Base-by-base conservation (phyloP, 306 rosid species). In the Parietaria judaica region DNA sequence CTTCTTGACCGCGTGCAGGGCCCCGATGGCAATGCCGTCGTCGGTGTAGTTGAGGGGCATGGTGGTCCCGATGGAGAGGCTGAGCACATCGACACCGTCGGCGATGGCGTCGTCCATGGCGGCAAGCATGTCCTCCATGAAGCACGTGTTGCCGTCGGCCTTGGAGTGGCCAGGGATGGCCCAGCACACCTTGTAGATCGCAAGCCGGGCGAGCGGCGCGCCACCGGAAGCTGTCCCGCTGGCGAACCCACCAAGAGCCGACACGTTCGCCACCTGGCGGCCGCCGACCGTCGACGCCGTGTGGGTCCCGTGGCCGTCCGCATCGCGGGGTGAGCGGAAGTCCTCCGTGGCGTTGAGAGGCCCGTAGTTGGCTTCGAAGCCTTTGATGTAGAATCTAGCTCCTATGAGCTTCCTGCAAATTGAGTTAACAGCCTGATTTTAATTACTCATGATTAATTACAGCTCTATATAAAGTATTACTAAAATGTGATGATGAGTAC, bases 161-260 rank as follows among this genome's bases (percentile, higher is more conserved):
- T 92, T 92, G 8, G 84, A 71, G 3, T 72, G 36, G 5, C 89
- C 86, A 5, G 90, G 88, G 3, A 77, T 36, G 3, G 99, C 76
- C 99, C 99, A 92, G 62, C 99, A 92, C n/a, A 83, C 96, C 76
- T 92, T 92, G 80, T 92, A 92, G 35, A 92, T 78, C 16, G 99
- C 96, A 5, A 92, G 72, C 11, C 78, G 78, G 2, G 80, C 96
- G 62, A 82, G 13, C 0, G 98, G 88, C 12, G 95, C 90, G 0
- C 98, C 98, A 0, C 98, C 98, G 0, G 86, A 69, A 70, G 96
- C 96, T 0, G 79, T 78, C 66, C 98, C 98, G 0, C 16, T 46
- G 1, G 95, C 98, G 13, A 73, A 83, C 41, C 95, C 98, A 0
- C 98, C 96, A 0, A 86, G 3, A 54, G 94, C 88, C 0, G 95